phyloP scores from a whole-genome alignment of 1,139 yeast species.

The Candida sanyaensis region DNA sequence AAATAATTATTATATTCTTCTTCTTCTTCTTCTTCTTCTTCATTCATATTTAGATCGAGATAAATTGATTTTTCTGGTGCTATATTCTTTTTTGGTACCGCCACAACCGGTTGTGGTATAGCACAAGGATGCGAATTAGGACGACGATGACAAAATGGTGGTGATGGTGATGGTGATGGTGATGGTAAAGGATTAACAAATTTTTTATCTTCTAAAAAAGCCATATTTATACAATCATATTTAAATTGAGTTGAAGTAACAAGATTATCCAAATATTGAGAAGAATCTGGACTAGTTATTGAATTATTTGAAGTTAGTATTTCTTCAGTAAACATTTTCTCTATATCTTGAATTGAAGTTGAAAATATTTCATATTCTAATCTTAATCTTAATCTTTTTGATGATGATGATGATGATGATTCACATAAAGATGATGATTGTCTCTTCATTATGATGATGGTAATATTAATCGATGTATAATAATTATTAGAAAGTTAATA shows the following conservation, averaged over 20 bases:
- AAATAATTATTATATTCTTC: no score
- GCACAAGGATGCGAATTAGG: not conserved
- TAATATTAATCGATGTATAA: no score
- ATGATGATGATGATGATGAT: slow-evolving; percentile 18
- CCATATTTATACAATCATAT: slow-evolving; percentile 29
- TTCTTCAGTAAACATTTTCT: slow-evolving; percentile 23
- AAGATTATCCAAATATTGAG: slow-evolving; percentile 8
- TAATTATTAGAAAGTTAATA: no score
- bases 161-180: slow-evolving; percentile 4
- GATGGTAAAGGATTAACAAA: not conserved
- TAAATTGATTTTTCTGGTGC: slow-evolving; percentile 1
- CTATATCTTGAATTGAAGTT: slow-evolving; percentile 31
- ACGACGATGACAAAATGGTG: not conserved
- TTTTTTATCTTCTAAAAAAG: slow-evolving; percentile 18
- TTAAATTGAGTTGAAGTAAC: slow-evolving; percentile 14
- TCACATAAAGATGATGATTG: slow-evolving; percentile 5
- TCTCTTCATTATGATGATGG: slow-evolving; percentile 9
- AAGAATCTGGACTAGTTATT: slow-evolving; percentile 3
- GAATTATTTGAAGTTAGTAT: not conserved
- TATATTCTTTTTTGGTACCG: no score
- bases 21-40: not conserved
- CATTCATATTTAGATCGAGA: slow-evolving; percentile 5
- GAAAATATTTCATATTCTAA: slow-evolving; percentile 31
- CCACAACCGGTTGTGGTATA: no score
- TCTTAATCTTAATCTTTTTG: slow-evolving; percentile 17